Percentiles rank a stretch among this genome's conserved stretches.
Conservation (phyloP, 1,284 basidiomycete species). For the Moesziomyces antarcticus region DNA sequence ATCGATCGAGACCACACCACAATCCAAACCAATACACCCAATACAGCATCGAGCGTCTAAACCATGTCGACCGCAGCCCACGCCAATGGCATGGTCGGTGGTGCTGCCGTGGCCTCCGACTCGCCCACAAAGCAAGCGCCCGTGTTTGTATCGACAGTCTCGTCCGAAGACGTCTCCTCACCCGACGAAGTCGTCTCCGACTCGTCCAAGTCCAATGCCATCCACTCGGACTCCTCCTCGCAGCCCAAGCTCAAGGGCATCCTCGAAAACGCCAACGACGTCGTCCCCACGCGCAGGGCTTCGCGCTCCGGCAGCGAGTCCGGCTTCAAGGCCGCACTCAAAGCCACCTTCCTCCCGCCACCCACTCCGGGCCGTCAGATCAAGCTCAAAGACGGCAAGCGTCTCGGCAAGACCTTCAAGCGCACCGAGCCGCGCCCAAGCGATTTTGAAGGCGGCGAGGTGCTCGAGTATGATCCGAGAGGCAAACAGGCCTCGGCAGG, state of each 20-base stretch:
- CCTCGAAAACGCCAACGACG: conserved; percentile 55
- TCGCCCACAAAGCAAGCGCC: conserved; percentile 15
- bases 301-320: conserved; percentile 25
- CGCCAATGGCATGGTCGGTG: background rate
- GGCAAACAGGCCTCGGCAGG: conserved; percentile 48
- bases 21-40: background rate
- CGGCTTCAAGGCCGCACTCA: conserved; percentile 47
- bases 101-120: background rate
- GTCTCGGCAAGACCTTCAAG: conserved; percentile 55
- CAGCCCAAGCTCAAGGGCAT: conserved; percentile 45
- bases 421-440: conserved; percentile 35
- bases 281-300: conserved; percentile 17
- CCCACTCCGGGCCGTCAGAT: conserved; percentile 49
- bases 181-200: conserved; percentile 21
- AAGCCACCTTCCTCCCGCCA: conserved; percentile 53
- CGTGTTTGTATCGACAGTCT: conserved; percentile 10
- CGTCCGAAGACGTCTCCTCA: conserved; percentile 16
- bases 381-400: conserved; percentile 45
- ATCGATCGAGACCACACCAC: background rate
- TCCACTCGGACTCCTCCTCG: conserved; percentile 8
- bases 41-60: background rate
- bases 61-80: conserved; percentile 25
- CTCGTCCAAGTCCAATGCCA: conserved; percentile 10
- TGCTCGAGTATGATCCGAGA: conserved; percentile 56
- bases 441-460: conserved; percentile 51